These are phyloP conservation scores for Talaromyces sp. DNA, from an alignment of 2,329 filamentous ascomycete genomes.

Conservation along the genomic window DNA sequence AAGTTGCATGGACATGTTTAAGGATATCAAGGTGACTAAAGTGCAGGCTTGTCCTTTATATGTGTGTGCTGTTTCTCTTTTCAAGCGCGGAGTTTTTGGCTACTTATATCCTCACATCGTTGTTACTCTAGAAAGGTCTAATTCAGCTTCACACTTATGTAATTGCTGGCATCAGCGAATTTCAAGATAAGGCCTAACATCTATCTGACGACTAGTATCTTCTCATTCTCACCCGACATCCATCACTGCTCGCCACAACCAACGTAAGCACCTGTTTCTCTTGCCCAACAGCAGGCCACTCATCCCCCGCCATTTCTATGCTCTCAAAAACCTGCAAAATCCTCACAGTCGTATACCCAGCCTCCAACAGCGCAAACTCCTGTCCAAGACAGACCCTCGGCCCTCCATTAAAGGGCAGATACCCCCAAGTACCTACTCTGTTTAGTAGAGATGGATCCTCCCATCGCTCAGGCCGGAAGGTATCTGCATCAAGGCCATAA, in stretches of 20 bases:
- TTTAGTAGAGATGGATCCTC: background rate
- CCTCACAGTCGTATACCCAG: background rate
- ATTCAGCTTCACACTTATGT: background rate
- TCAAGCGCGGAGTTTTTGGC: background rate
- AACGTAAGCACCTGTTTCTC: background rate
- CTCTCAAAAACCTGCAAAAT: background rate
- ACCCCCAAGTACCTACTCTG: background rate
- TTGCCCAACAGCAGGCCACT: background rate
- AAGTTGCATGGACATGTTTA: constrained; percentile 38
- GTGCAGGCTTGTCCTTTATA: no score
- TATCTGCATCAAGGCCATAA: constrained; percentile 45
- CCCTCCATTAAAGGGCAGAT: background rate
- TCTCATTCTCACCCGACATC: background rate
- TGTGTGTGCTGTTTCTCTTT: background rate
- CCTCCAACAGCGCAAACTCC: background rate
- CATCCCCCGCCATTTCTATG: background rate
- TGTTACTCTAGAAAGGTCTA: background rate
- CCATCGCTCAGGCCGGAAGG: constrained; percentile 15
- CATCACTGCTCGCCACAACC: background rate
- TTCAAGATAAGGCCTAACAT: no score
- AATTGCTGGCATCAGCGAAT: no score
- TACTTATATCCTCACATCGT: background rate
- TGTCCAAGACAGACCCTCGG: background rate
- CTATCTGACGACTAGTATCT: background rate
- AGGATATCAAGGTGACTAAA: no score